phyloP scores from a whole-genome alignment of 1,284 basidiomycete genomes.

The Leccinum solheimii region DNA sequence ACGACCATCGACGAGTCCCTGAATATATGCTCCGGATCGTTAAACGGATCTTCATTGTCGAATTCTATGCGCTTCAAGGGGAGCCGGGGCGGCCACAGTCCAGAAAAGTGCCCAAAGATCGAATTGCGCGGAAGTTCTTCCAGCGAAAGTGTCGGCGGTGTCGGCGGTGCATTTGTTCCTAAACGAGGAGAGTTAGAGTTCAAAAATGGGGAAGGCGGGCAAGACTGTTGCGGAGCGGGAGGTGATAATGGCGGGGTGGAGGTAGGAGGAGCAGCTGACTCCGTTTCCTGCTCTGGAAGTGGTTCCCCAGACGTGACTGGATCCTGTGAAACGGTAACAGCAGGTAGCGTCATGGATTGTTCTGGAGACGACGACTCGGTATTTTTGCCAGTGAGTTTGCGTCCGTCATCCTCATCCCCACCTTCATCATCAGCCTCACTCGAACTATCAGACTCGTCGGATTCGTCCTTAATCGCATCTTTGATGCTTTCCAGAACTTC shows the following conservation, averaged over 20 bases:
- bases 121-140: conserved; percentile 64
- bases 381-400: conserved; percentile 29
- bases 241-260: conserved; percentile 34
- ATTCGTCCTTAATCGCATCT: conserved; percentile 90
- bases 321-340: conserved; percentile 14
- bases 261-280: conserved; percentile 16
- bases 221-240: conserved; percentile 37
- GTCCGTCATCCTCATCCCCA: conserved; percentile 65
- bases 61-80: conserved; percentile 48
- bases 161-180: conserved; percentile 44
- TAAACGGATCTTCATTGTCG: conserved; percentile 65
- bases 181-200: conserved; percentile 43
- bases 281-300: conserved; percentile 18
- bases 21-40: conserved; percentile 89
- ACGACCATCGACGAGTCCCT: conserved; percentile 95
- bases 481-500: conserved; percentile 90
- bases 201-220: conserved; percentile 58
- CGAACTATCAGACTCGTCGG: conserved; percentile 73
- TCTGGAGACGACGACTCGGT: conserved; percentile 41
- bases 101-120: conserved; percentile 78
- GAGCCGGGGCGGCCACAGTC: conserved; percentile 64
- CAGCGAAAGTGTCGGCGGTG: conserved; percentile 55
- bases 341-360: conserved; percentile 34
- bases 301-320: conserved; percentile 9
- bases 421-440: conserved; percentile 91